These are phyloP conservation scores for Fragilariopsis cylindrus DNA, from an alignment of 108 stramenopile species.

Conservation along the genomic window DNA sequence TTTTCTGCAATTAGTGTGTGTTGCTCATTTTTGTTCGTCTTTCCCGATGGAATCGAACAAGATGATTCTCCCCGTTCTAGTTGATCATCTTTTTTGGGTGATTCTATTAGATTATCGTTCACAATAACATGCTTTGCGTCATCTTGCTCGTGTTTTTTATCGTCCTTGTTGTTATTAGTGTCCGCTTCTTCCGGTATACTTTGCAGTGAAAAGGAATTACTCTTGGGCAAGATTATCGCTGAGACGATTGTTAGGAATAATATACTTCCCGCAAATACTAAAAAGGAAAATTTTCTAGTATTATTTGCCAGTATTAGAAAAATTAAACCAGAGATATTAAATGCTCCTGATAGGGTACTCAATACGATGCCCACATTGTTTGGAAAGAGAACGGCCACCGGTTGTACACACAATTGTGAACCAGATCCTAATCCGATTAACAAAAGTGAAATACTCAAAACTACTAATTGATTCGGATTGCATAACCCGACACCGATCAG, in stretches of 20 bases:
- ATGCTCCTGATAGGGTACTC: constrained; percentile 42
- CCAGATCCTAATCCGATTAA: constrained; percentile 47
- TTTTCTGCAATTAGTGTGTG: background rate
- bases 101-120: too few relatives aligned
- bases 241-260: constrained; percentile 18
- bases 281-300: constrained; percentile 6
- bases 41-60: too few relatives aligned
- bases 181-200: background rate
- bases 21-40: too few relatives aligned
- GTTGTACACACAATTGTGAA: constrained; percentile 44
- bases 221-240: constrained; percentile 20
- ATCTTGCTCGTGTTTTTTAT: background rate
- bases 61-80: too few relatives aligned
- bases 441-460: constrained; percentile 31
- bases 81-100: too few relatives aligned
- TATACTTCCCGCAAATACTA: constrained; percentile 25
- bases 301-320: constrained; percentile 33
- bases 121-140: background rate
- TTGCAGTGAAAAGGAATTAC: constrained; percentile 17
- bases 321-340: constrained; percentile 39
- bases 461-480: constrained; percentile 13
- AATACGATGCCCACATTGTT: constrained; percentile 24
- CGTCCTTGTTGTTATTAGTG: background rate
- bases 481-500: constrained; percentile 32
- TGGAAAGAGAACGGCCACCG: constrained; percentile 44